Percentiles rank a stretch among this genome's conserved stretches.
These are phyloP conservation scores for Aspergillus eucalypticola DNA, from an alignment of 2,329 filamentous ascomycete species.

Conservation along the genomic window DNA sequence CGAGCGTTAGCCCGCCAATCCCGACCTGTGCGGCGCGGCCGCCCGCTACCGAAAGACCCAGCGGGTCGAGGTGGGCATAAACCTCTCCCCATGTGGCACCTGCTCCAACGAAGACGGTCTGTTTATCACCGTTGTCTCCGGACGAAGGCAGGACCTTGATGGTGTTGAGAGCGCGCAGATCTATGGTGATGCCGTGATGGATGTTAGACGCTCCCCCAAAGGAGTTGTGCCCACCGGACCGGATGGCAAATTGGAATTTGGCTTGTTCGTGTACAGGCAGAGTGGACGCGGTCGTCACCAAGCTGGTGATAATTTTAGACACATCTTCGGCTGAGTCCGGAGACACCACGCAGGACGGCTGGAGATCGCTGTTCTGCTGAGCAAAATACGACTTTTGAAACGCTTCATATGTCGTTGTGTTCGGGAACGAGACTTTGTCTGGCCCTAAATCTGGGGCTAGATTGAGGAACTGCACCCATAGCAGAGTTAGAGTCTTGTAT, in stretches of 20 bases:
- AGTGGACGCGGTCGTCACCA: too few species aligned
- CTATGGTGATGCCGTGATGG: neutral
- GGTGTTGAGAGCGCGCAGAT: neutral
- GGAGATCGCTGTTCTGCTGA: too few species aligned
- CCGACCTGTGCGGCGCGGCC: conserved; percentile 27
- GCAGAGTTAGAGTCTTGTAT: too few species aligned
- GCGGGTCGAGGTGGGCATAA: conserved; percentile 20
- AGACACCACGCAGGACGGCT: too few species aligned
- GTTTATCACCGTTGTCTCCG: too few species aligned
- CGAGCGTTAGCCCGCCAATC: conserved; percentile 26
- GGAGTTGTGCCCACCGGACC: neutral
- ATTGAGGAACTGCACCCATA: too few species aligned
- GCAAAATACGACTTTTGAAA: too few species aligned
- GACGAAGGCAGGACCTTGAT: conserved; percentile 12
- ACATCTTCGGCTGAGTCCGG: too few species aligned
- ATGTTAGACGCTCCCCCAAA: neutral
- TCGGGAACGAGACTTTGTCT: too few species aligned
- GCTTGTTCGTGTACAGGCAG: too few species aligned
- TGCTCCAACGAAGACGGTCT: conserved; percentile 6
- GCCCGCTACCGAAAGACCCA: conserved; percentile 22
- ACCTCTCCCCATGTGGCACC: conserved; percentile 18
- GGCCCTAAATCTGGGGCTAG: too few species aligned
- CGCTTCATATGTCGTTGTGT: too few species aligned
- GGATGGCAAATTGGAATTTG: neutral
- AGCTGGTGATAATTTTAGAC: accelerated